phyloP scores from a whole-genome alignment of 2,329 filamentous ascomycete species.

The Sclerotiophoma versabilis region DNA sequence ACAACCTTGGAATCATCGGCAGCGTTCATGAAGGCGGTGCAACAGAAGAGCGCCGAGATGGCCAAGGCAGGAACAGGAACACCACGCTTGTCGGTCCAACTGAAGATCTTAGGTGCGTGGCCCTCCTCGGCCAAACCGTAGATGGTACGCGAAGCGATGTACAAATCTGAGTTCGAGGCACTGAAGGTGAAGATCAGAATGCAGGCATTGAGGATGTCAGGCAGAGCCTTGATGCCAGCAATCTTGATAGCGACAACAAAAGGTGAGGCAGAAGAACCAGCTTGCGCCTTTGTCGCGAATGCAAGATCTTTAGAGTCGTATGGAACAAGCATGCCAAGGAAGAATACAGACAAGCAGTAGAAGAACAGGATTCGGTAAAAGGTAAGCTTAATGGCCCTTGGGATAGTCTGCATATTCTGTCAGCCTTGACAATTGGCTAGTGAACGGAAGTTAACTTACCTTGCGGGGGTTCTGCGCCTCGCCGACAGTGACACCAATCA shows the following conservation, averaged over 20 bases:
- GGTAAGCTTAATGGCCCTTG: constrained; percentile 78
- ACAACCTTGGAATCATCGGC: constrained; percentile 50
- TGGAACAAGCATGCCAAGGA: constrained; percentile 78
- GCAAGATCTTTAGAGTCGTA: constrained; percentile 69
- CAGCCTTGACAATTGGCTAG: not conserved
- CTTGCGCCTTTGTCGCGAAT: constrained; percentile 61
- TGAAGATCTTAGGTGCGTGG: constrained; percentile 75
- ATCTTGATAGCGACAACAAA: constrained; percentile 77
- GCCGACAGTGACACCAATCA: constrained; percentile 79
- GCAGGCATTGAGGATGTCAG: constrained; percentile 74
- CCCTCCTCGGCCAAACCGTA: constrained; percentile 76
- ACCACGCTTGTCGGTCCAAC: constrained; percentile 72
- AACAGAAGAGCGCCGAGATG: constrained; percentile 66
- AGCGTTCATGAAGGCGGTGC: constrained; percentile 69
- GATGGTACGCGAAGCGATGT: constrained; percentile 75
- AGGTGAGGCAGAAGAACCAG: constrained; percentile 65
- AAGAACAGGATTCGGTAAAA: constrained; percentile 85
- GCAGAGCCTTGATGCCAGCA: constrained; percentile 68
- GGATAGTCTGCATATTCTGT: constrained; percentile 62
- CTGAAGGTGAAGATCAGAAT: constrained; percentile 80
- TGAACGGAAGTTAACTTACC: constrained; percentile 27
- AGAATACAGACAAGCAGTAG: constrained; percentile 75
- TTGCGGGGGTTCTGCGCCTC: constrained; percentile 80
- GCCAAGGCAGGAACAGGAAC: constrained; percentile 73
- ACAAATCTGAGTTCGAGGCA: constrained; percentile 78